Percentiles rank a stretch among this genome's conserved stretches.
Conservation (phyloP, 148 eudicot genomes). For the Camellia japonica region DNA sequence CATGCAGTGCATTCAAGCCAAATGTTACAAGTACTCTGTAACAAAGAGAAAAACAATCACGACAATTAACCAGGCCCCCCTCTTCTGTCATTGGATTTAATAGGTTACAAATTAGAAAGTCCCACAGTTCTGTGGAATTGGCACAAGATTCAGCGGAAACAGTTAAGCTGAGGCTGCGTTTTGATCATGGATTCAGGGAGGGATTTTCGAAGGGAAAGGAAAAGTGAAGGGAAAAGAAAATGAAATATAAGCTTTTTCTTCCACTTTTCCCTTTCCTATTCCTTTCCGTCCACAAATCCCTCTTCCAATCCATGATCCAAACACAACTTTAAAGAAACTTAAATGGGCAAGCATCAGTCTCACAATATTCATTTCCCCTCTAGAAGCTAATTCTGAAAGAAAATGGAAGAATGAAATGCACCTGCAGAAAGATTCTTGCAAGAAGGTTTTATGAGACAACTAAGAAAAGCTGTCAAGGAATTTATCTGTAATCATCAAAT, state of each 20-base stretch:
- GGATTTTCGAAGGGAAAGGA: too few relatives aligned
- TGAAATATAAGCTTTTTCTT: too few relatives aligned
- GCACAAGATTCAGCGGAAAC: background rate
- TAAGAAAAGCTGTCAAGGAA: background rate
- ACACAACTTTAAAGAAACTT: background rate
- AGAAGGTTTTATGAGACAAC: background rate
- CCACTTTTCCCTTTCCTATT: too few relatives aligned
- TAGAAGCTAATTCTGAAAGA: background rate
- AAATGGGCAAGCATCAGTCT: background rate
- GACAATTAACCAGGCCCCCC: slow-evolving; percentile 4
- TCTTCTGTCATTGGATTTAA: background rate
- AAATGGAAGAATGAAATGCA: background rate
- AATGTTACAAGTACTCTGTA: slow-evolving; percentile 73
- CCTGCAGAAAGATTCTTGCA: background rate
- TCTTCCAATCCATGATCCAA: too few relatives aligned
- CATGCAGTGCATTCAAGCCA: slow-evolving; percentile 83
- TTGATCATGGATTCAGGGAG: too few relatives aligned
- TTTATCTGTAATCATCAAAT: background rate
- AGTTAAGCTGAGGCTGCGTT: background rate
- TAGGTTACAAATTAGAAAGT: background rate
- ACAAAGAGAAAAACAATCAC: background rate
- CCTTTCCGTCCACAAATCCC: too few relatives aligned
- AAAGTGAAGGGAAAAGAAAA: too few relatives aligned
- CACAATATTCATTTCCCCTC: background rate
- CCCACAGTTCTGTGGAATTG: background rate